Evolutionary conservation across 164 flowering plant species (phyloP).

Genomic region (Cinnamomum micranthum): DNA sequence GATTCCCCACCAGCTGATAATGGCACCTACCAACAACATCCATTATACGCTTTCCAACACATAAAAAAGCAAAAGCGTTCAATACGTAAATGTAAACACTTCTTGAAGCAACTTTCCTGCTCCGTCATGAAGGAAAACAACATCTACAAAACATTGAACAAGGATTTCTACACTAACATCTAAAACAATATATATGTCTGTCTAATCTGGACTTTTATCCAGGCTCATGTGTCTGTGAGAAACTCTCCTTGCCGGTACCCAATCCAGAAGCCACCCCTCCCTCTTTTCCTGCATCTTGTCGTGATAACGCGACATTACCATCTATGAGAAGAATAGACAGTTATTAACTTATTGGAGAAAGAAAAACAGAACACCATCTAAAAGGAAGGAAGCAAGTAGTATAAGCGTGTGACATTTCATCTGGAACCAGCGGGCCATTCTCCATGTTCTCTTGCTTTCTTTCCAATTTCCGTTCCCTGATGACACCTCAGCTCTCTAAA

Average conservation of each 20-base stretch:
- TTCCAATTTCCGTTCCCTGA: constrained; percentile 85
- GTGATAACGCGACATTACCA: constrained; percentile 74
- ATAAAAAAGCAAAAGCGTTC: background rate
- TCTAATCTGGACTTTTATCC: constrained; percentile 54
- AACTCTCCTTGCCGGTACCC: constrained; percentile 84
- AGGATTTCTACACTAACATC: constrained; percentile 54
- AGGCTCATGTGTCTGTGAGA: constrained; percentile 75
- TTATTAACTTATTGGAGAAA: background rate
- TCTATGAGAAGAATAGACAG: constrained; percentile 37
- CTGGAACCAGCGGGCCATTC: constrained; percentile 83
- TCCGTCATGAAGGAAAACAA: background rate
- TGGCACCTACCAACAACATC: too few relatives aligned
- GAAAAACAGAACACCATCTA: too few relatives aligned
- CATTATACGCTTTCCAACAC: background rate
- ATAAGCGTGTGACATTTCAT: constrained; percentile 90
- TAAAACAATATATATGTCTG: constrained; percentile 64
- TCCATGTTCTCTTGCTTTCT: constrained; percentile 84
- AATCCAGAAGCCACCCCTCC: constrained; percentile 98
- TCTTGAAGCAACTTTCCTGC: background rate
- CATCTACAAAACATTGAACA: background rate
- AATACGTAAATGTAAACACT: background rate
- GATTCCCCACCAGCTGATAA: too few relatives aligned
- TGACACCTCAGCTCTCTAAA: constrained; percentile 84
- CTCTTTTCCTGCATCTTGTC: constrained; percentile 67
- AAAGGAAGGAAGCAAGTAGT: constrained; percentile 15